These are phyloP conservation scores for Scutellaria baicalensis DNA, from an alignment of 257 asterid genomes.

Conservation along the genomic window DNA sequence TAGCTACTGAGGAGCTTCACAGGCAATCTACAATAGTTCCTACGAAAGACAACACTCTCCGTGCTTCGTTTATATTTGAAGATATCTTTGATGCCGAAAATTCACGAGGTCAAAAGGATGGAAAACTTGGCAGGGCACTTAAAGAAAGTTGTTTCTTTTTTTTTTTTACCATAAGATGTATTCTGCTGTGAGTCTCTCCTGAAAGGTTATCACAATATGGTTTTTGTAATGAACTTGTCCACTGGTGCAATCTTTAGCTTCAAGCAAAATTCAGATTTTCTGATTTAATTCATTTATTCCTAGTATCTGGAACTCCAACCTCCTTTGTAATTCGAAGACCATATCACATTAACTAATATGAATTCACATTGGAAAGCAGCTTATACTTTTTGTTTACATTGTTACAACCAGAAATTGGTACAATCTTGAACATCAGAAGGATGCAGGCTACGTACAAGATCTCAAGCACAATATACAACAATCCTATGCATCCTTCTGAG, in stretches of 20 bases:
- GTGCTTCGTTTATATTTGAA: neutral
- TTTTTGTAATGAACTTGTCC: neutral
- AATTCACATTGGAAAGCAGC: too few relatives aligned
- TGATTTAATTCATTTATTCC: neutral
- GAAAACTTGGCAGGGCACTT: neutral
- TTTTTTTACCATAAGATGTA: neutral
- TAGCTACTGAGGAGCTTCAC: neutral
- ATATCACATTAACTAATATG: neutral
- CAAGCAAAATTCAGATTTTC: neutral
- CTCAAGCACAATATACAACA: slow-evolving; percentile 26
- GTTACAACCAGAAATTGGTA: neutral
- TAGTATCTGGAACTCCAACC: too few relatives aligned
- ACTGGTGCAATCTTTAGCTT: neutral
- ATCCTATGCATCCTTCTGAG: slow-evolving; percentile 42
- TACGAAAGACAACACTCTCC: neutral
- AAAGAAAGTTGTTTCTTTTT: neutral
- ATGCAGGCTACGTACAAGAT: slow-evolving; percentile 30
- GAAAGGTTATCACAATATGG: neutral
- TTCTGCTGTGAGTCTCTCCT: neutral
- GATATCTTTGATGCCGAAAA: neutral
- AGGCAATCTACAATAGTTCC: neutral
- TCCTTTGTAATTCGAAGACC: too few relatives aligned
- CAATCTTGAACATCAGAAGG: slow-evolving; percentile 21
- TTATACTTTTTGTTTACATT: too few relatives aligned
- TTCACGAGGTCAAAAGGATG: neutral